phyloP scores from a whole-genome alignment of 192 early-diverging fungal species.

The Coemansia sp. region DNA sequence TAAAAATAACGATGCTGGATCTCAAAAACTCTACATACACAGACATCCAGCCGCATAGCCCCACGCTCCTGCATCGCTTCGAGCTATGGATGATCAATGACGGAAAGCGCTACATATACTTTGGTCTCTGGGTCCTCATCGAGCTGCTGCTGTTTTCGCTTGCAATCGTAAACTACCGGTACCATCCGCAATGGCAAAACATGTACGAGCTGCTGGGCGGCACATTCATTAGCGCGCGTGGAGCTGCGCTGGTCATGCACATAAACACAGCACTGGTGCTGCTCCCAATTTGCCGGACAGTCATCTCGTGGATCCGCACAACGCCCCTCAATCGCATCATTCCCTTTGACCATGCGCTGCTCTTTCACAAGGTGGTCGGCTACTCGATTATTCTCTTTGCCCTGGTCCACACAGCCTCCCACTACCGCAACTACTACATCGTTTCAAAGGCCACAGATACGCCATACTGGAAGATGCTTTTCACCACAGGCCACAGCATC shows the following conservation, averaged over 20 bases:
- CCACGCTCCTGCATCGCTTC: slow-evolving; percentile 44
- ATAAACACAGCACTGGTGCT: slow-evolving; percentile 76
- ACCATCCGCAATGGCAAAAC: slow-evolving; percentile 56
- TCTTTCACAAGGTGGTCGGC: slow-evolving; percentile 79
- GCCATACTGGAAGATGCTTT: slow-evolving; percentile 55
- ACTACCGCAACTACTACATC: slow-evolving; percentile 78
- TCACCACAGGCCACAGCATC: slow-evolving; percentile 72
- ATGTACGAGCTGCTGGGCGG: slow-evolving; percentile 56
- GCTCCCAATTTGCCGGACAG: slow-evolving; percentile 79
- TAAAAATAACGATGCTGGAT: slow-evolving; percentile 45
- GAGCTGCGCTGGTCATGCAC: slow-evolving; percentile 69
- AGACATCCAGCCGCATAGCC: slow-evolving; percentile 34
- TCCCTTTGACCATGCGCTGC: slow-evolving; percentile 81
- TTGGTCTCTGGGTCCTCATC: slow-evolving; percentile 63
- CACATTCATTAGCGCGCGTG: slow-evolving; percentile 60
- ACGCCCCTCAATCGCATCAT: slow-evolving; percentile 76
- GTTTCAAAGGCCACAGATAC: slow-evolving; percentile 24
- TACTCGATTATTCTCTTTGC: slow-evolving; percentile 79
- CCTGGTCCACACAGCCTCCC: slow-evolving; percentile 65
- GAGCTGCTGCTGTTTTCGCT: slow-evolving; percentile 61
- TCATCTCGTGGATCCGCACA: slow-evolving; percentile 72
- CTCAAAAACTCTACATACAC: slow-evolving; percentile 42
- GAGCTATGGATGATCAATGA: slow-evolving; percentile 56
- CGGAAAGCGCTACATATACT: slow-evolving; percentile 54
- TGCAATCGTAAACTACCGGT: slow-evolving; percentile 63